Percentiles rank a stretch among this genome's conserved stretches.
phyloP scores from a whole-genome alignment of 768 basidiomycete species.

The Neoboletus magnificus region DNA sequence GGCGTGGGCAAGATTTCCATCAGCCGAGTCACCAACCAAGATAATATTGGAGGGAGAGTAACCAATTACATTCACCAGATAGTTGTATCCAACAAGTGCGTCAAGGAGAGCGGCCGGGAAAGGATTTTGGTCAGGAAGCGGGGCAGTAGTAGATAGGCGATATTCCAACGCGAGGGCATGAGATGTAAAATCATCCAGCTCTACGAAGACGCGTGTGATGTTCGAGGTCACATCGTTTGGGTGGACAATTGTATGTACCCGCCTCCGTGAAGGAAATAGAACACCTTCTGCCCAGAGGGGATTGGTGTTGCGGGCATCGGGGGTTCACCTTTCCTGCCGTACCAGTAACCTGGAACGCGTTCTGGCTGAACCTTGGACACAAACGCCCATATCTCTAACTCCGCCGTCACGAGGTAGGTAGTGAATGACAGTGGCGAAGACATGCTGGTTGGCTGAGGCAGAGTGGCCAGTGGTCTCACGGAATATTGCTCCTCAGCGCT shows the following conservation, averaged over 20 bases:
- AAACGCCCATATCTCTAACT: conserved; percentile 25
- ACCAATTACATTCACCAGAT: conserved; percentile 57
- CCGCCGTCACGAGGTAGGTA: conserved; percentile 30
- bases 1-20: conserved; percentile 67
- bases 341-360: conserved; percentile 58
- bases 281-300: conserved; percentile 50
- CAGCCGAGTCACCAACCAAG: conserved; percentile 72
- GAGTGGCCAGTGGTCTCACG: not conserved
- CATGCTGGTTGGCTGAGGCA: conserved; percentile 6
- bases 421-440: conserved; percentile 2
- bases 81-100: conserved; percentile 67
- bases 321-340: conserved; percentile 40
- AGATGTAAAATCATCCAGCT: conserved; percentile 41
- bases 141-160: conserved; percentile 51
- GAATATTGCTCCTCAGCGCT: not conserved
- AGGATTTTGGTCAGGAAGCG: conserved; percentile 44
- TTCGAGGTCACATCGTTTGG: conserved; percentile 47
- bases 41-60: conserved; percentile 61
- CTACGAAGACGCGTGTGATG: conserved; percentile 46
- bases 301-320: conserved; percentile 36
- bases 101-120: conserved; percentile 79
- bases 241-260: conserved; percentile 50
- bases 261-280: conserved; percentile 66
- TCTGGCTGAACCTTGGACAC: conserved; percentile 39
- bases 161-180: conserved; percentile 69